phyloP scores from a whole-genome alignment of 164 flowering plant species.

The Protea cynaroides region DNA sequence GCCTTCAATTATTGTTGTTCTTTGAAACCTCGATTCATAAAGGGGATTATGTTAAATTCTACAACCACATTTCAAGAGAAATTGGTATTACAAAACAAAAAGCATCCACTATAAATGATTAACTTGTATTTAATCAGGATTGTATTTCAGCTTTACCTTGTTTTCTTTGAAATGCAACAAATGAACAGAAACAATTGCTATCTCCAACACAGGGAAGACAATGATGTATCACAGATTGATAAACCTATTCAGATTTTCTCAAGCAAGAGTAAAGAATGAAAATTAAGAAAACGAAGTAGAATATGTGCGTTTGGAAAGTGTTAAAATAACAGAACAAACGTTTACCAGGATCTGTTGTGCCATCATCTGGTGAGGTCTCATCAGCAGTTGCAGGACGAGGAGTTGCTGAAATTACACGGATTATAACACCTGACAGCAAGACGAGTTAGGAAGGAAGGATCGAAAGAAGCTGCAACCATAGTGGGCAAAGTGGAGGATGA shows the following conservation, averaged over 20 bases:
- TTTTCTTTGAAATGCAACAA: too few species aligned
- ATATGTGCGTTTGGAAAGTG: neutral
- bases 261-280: neutral
- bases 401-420: constrained; percentile 57
- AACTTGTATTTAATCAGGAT: too few species aligned
- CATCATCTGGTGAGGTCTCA: constrained; percentile 27
- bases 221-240: neutral
- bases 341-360: constrained; percentile 38
- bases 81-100: neutral
- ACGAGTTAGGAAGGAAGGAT: too few species aligned
- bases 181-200: too few species aligned
- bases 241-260: neutral
- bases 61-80: too few species aligned
- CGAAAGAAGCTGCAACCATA: too few species aligned
- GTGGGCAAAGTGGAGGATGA: too few species aligned
- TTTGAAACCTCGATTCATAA: too few species aligned
- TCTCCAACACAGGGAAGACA: neutral
- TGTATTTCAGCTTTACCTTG: too few species aligned
- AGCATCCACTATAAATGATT: too few species aligned
- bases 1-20: too few species aligned
- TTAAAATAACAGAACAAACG: constrained; percentile 7
- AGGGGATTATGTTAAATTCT: too few species aligned
- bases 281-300: neutral
- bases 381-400: constrained; percentile 38
- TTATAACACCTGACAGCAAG: constrained; percentile 46